These are phyloP conservation scores for Ichthyophonus hoferi DNA, from an alignment of 208 protist species.

Conservation along the genomic window DNA sequence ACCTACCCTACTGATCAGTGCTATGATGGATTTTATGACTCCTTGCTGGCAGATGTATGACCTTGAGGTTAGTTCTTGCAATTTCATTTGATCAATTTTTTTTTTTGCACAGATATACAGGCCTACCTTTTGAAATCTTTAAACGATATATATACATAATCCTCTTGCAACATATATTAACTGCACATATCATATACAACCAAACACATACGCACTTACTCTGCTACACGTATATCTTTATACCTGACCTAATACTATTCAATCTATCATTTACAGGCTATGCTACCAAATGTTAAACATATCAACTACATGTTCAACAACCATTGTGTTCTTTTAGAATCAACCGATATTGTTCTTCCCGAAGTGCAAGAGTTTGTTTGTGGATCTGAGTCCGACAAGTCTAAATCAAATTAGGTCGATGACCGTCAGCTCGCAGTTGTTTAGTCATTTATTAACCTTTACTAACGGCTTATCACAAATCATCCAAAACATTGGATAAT, in stretches of 20 bases:
- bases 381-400: too few relatives aligned
- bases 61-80: too few relatives aligned
- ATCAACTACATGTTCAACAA: background rate
- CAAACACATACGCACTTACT: background rate
- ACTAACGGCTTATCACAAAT: too few relatives aligned
- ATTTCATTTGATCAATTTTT: background rate
- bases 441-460: too few relatives aligned
- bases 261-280: background rate
- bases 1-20: constrained; percentile 4
- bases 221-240: background rate
- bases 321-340: background rate
- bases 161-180: background rate
- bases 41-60: constrained; percentile 3
- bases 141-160: background rate
- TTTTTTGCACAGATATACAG: background rate
- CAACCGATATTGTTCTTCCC: background rate
- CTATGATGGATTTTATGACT: background rate
- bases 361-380: background rate
- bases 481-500: too few relatives aligned
- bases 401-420: too few relatives aligned
- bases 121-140: too few relatives aligned
- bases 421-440: too few relatives aligned
- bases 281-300: background rate
- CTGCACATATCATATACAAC: background rate
- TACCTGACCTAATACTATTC: background rate